These are phyloP conservation scores for Cladorrhinum sp. DNA, from an alignment of 2,329 filamentous ascomycete genomes.

Conservation along the genomic window DNA sequence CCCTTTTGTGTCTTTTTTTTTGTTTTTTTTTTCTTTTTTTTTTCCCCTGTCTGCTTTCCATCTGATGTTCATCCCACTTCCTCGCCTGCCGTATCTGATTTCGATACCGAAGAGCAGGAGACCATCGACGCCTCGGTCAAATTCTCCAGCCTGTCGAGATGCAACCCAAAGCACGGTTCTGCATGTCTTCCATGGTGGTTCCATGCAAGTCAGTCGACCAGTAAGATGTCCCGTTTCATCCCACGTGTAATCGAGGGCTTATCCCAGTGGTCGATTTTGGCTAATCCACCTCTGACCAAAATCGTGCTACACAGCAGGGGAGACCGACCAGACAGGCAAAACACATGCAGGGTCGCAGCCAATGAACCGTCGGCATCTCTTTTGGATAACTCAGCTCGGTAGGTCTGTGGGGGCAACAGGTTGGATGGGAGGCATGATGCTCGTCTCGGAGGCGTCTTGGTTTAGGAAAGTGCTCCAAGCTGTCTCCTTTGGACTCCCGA, in stretches of 20 bases:
- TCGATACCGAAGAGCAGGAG: constrained; percentile 1
- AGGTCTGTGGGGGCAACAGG: neutral
- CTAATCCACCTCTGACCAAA: neutral
- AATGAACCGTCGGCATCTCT: neutral
- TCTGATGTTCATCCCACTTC: neutral
- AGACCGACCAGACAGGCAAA: neutral
- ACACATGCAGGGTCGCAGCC: constrained; percentile 1
- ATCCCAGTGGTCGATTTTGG: neutral
- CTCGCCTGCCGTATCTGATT: constrained; percentile 1
- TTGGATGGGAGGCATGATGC: neutral
- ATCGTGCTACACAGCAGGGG: neutral
- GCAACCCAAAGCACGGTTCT: neutral
- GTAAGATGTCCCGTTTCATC: neutral
- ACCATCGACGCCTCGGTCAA: neutral
- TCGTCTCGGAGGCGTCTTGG: neutral
- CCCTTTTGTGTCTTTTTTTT: constrained; percentile 1
- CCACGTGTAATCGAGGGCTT: constrained; percentile 1
- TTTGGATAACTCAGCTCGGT: neutral
- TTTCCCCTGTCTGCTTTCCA: neutral
- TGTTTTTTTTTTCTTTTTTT: neutral
- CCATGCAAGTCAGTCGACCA: neutral
- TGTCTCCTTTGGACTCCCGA: neutral
- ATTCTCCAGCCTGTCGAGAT: neutral
- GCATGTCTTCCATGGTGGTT: neutral
- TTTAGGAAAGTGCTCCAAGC: neutral